phyloP scores from a whole-genome alignment of 345 rosid genomes.

The Syzygium oleosum region DNA sequence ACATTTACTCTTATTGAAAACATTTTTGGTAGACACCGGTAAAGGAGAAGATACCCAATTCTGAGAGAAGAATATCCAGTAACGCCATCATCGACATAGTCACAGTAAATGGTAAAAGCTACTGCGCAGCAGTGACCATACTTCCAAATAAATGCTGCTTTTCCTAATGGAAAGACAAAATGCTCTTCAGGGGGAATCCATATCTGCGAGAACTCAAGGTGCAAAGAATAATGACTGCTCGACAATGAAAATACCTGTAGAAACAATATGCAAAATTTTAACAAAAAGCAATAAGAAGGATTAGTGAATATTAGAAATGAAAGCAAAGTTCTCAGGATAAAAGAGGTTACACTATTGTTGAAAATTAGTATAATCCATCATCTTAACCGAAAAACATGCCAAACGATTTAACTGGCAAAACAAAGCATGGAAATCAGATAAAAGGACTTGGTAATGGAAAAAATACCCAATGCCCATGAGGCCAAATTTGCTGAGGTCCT shows the following conservation, averaged over 20 bases:
- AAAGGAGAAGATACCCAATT: too few species aligned
- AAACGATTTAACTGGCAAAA: background rate
- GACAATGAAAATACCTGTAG: background rate
- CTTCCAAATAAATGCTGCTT: too few species aligned
- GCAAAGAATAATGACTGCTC: too few species aligned
- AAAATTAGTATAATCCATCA: background rate
- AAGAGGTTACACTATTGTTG: background rate
- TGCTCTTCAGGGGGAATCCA: too few species aligned
- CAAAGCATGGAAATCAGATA: background rate
- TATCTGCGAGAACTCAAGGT: too few species aligned
- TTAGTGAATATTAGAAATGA: background rate
- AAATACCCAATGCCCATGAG: background rate
- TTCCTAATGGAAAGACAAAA: too few species aligned
- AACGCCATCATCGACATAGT: too few species aligned
- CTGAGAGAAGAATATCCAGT: too few species aligned
- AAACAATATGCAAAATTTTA: background rate
- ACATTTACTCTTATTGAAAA: too few species aligned
- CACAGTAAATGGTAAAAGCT: too few species aligned
- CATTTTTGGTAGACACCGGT: too few species aligned
- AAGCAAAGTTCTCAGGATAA: background rate
- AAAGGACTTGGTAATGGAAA: background rate
- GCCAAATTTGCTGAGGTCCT: background rate
- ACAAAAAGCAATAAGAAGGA: background rate
- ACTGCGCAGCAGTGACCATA: too few species aligned
- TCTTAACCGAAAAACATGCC: background rate